Conservation (phyloP, 257 asterid genomes). For the Scutellaria minor region DNA sequence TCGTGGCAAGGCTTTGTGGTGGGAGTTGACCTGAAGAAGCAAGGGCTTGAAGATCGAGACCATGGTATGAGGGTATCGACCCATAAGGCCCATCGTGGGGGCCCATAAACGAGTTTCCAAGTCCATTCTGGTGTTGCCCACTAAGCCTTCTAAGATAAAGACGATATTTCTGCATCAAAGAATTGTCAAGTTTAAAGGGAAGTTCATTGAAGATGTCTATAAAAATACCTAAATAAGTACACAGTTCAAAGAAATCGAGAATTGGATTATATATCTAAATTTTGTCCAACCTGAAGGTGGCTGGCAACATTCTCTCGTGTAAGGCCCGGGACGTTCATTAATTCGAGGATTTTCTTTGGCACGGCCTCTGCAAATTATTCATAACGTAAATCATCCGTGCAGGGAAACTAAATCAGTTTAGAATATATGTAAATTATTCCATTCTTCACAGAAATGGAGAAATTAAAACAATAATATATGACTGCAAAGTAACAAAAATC, state of each 20-base stretch:
- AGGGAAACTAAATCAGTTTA: not conserved
- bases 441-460: not conserved
- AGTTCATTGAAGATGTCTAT: not conserved
- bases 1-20: constrained; percentile 74
- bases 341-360: constrained; percentile 79
- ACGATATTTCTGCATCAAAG: constrained; percentile 73
- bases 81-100: constrained; percentile 59
- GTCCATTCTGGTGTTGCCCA: constrained; percentile 64
- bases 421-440: not conserved
- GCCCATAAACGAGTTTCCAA: constrained; percentile 62
- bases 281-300: constrained; percentile 74
- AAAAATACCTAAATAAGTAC: not conserved
- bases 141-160: constrained; percentile 79
- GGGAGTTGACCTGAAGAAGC: constrained; percentile 70
- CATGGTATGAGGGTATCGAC: constrained; percentile 55
- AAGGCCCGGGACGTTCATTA: constrained; percentile 81
- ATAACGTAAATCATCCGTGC: not conserved
- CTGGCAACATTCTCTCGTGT: constrained; percentile 90
- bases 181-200: not conserved
- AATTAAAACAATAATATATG: not conserved
- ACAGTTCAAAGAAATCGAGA: not conserved
- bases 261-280: not conserved
- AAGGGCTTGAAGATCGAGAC: constrained; percentile 71
- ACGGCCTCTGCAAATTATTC: constrained; percentile 61
- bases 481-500: not conserved